phyloP scores from a whole-genome alignment of 352 stramenopile genomes.

The Globisporangium spiculum region DNA sequence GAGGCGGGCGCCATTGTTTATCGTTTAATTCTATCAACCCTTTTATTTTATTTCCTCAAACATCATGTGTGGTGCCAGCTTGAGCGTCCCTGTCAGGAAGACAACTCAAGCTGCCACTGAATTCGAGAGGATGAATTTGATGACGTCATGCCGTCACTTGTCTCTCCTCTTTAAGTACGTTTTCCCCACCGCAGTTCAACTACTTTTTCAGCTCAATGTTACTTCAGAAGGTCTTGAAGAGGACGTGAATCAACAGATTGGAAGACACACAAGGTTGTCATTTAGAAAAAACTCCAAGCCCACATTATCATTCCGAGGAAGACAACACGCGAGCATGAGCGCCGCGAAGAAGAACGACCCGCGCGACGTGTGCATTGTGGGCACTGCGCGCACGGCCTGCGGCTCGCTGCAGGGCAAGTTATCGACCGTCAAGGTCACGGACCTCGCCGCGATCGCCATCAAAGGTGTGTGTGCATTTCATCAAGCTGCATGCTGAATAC shows the following conservation, averaged over 20 bases:
- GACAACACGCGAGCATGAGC: slow-evolving; percentile 13
- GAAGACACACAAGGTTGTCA: background rate
- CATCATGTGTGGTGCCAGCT: background rate
- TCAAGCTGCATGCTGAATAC: background rate
- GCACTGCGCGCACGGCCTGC: slow-evolving; percentile 92
- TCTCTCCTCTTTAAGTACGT: no score
- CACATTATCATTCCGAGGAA: no score
- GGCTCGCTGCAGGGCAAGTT: slow-evolving; percentile 90
- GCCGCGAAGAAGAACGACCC: slow-evolving; percentile 17
- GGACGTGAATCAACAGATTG: background rate
- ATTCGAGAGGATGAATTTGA: no score
- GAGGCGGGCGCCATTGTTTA: background rate
- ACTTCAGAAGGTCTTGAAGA: background rate
- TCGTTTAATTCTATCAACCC: background rate
- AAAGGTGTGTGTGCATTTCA: slow-evolving; percentile 29
- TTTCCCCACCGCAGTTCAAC: no score
- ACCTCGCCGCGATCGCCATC: slow-evolving; percentile 89
- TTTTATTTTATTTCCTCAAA: background rate
- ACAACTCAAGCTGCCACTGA: background rate
- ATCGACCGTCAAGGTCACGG: slow-evolving; percentile 76
- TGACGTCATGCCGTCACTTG: no score
- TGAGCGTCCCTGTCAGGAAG: no score
- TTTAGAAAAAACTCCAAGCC: no score
- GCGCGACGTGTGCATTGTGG: slow-evolving; percentile 91
- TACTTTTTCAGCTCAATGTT: no score